Evolutionary conservation across 2,329 filamentous ascomycete species (phyloP), one percentile per base, ranked within the genome.

Genomic region (Phialemoniopsis sp.): DNA sequence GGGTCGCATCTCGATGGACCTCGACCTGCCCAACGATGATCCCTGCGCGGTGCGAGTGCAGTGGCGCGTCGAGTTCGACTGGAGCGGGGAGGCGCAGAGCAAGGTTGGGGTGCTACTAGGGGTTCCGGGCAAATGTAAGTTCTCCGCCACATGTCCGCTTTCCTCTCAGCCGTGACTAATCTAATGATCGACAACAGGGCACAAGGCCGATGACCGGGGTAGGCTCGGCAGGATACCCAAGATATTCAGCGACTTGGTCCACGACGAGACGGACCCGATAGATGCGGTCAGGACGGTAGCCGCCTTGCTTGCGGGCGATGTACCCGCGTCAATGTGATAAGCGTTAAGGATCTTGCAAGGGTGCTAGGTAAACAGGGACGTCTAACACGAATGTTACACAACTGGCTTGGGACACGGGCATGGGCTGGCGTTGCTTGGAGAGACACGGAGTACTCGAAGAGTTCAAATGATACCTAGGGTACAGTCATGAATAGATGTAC

Each of bases 51-150:
- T 81, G 5, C 70, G 77, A 18, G 60, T 87, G 2, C 66, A 71
- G 41, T 88, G 84, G 84, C 65, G 59, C 34, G 79, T 85, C 32
- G 59, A 61, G 3, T 85, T 87, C 51, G 83, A 87, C 56, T 87
- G 82, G 83, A 82, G 82, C 0, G 84, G 84, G 6, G 84, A 87
- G 53, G 82, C 80, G 5, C 72, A 75, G 50, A 85, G 75, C 47
- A 65, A 66, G 33, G 59, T 87, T 13, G 63, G 62, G 5, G 64
- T 82, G 10, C 55, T 76, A 45, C 63, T 79, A 3, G 73, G 74
- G 5, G 63, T 80, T 31, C 82, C 83, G 1, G 68, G 64, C 8
- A 77, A 75, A 54, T 87, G 82, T 87, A 60, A 73, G 81, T 74
- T 29, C 18, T 18, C 18, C 14, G 79, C 73, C 32, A 18, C 15